Percentiles rank a stretch among this genome's conserved stretches.
Evolutionary conservation across 345 rosid genomes (phyloP).

Genomic region (Ceriops zippeliana): DNA sequence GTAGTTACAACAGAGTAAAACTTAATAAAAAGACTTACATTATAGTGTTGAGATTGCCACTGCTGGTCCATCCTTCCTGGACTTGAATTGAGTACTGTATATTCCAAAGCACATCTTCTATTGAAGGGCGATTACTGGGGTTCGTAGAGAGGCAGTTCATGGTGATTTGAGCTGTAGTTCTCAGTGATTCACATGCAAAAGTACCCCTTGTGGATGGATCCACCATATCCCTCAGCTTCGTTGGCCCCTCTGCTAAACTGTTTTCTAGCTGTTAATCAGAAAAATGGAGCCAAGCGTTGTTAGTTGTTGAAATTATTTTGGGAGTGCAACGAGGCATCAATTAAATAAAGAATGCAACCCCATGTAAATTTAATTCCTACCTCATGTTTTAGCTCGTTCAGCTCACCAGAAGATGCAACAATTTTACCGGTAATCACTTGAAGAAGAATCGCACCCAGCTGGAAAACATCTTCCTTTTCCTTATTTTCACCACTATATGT

Average conservation of each 20-base stretch:
- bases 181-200: constrained; percentile 73
- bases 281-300: background rate
- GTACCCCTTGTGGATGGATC: constrained; percentile 68
- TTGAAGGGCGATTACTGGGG: constrained; percentile 58
- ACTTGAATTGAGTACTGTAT: constrained; percentile 85
- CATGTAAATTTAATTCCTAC: constrained; percentile 23
- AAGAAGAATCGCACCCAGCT: constrained; percentile 65
- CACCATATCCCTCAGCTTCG: constrained; percentile 37
- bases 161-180: constrained; percentile 66
- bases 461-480: constrained; percentile 86
- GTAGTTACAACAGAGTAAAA: background rate
- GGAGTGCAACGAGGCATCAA: no score
- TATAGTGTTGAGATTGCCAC: constrained; percentile 59
- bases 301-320: background rate
- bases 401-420: constrained; percentile 40
- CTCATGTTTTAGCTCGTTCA: constrained; percentile 54
- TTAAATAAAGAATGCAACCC: no score
- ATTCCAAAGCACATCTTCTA: constrained; percentile 94
- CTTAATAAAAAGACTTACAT: constrained; percentile 9
- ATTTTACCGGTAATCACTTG: constrained; percentile 65
- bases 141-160: constrained; percentile 66
- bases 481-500: constrained; percentile 40
- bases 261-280: constrained; percentile 49
- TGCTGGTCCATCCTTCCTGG: constrained; percentile 87
- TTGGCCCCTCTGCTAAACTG: constrained; percentile 53